Evolutionary conservation across 106 monocot genomes (phyloP).

Genomic region (Hemerocallis citrina): DNA sequence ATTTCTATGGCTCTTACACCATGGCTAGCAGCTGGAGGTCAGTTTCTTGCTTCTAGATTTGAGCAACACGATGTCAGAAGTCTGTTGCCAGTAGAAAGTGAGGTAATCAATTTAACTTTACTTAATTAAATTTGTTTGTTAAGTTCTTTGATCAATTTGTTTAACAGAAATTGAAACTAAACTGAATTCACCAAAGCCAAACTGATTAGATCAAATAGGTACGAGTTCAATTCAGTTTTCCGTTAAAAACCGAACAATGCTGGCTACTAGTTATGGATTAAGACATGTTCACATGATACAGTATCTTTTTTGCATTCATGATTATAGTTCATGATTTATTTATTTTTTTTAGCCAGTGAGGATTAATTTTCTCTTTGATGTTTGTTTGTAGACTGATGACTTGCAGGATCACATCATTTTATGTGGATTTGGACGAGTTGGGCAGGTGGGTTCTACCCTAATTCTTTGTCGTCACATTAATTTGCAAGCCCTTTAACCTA

Average conservation of each 20-base stretch:
- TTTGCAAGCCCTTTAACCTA: neutral
- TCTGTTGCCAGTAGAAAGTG: conserved; percentile 88
- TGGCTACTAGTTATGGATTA: too few relatives aligned
- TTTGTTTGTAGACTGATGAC: conserved; percentile 73
- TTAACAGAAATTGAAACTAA: too few relatives aligned
- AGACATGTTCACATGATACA: neutral
- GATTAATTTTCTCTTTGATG: neutral
- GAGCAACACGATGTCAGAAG: conserved; percentile 97
- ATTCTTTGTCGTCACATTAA: neutral
- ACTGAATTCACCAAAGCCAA: too few relatives aligned
- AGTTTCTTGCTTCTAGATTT: conserved; percentile 89
- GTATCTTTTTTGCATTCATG: neutral
- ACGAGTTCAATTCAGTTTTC: too few relatives aligned
- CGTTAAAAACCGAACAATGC: too few relatives aligned
- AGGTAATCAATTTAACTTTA: conserved; percentile 45
- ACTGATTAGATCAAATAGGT: too few relatives aligned
- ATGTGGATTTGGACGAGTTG: conserved; percentile 98
- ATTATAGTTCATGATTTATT: neutral
- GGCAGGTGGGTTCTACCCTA: conserved; percentile 51
- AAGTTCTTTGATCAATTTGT: too few relatives aligned
- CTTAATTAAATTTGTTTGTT: neutral
- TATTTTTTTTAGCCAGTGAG: neutral
- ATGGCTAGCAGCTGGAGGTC: conserved; percentile 94
- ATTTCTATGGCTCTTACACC: conserved; percentile 98
- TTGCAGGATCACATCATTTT: conserved; percentile 98